Base-by-base conservation (phyloP, 495 filamentous ascomycete species). In the Neurospora sp. region DNA sequence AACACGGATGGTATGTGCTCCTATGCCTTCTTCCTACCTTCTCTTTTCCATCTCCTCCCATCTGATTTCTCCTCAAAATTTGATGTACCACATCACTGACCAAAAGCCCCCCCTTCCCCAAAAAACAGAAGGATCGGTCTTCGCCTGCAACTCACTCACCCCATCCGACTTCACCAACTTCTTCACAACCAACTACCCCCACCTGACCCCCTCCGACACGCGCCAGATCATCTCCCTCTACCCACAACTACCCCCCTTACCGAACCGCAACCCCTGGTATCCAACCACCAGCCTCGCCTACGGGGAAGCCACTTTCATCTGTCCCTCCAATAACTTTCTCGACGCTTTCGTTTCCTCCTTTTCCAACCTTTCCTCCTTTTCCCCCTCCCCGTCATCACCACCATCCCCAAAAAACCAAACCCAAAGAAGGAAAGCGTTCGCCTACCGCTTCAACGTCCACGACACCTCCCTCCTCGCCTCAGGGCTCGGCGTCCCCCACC, bases 281-380 rank as follows among this genome's bases (percentile, higher is more conserved):
- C 81, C 83, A 9, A 77, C 79, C 16, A 75, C 87, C 72, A 85
- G 86, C 69, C 80, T 84, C 7, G 83, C 83, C 38, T 91, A 89
- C 76, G 88, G 88, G 46, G 90, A 92, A 76, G 83, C 86, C 1
- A 90, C 87, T 2, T 92, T 93, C 73, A 84, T 87, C 72, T 92
- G 90, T 73, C 89, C 90, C 4, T 83, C 83, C 8, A 72, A 71
- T n/a, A 77, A 74, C 72, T 70, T 86, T 44, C 80, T 84, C 20
- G 71, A 75, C 54, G 73, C 76, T 8, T 70, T 80, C 12, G 54
- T 18, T 66, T 66, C 44, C n/a, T 66, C 44, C n/a, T 48, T 4
- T 11, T 48, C 31, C 31, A 31, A 31, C 31, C 31, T 31, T 31
- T 31, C 31, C 31, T 31, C 31, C 31, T 31, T 31, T 31, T 31